Evolutionary conservation across 2,329 filamentous ascomycete genomes (phyloP), one percentile per base, ranked within the genome.

Genomic region (Neonectria coccinea): DNA sequence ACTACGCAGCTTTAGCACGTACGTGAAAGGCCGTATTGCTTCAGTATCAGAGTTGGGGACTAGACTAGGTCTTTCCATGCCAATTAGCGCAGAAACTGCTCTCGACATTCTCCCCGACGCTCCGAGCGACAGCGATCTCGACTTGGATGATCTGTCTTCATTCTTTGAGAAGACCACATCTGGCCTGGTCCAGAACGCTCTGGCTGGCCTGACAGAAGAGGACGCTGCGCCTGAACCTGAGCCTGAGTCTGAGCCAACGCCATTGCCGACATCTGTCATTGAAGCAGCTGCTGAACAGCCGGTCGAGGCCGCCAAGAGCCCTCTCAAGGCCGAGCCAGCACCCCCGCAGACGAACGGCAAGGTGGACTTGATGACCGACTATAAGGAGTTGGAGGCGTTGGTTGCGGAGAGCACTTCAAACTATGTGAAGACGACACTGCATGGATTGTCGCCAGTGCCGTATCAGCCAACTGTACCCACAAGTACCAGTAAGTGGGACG

Each of bases 341-440:
- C 54, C 72, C 3, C 68, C 72, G 9, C 74, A 75, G 42, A 73
- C 73, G 2, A 77, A 74, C 20, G 72, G 72, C 51, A 77, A 78
- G 66, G 66, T 75, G 41, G 76, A 79, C 44, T 58, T 75, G 44
- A 75, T 74, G 64, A 80, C 76, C 8, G 80, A 83, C 60, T 80
- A 81, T 55, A 79, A 82, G 64, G 80, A 82, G 45, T 73, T 83
- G 6, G 78, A 81, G 64, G 81, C 81, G 8, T 71, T 82, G 22
- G 80, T 83, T 11, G 80, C 79, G 0, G 79, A 82, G 67, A 82
- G 80, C 66, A 83, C 81, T 1, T 79, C 79, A 10, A 80, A 82
- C 60, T 83, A 83, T 56, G 81, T 83, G 44, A 79, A 79, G 61
- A 83, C 78, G 5, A 83, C 81, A 3, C 70, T 83, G 8, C 77